A percentile compares a stretch with the other conserved stretches of the same genome.
Evolutionary conservation across 2,329 filamentous ascomycete genomes (phyloP).

Genomic region (Cercospora brassicicola): DNA sequence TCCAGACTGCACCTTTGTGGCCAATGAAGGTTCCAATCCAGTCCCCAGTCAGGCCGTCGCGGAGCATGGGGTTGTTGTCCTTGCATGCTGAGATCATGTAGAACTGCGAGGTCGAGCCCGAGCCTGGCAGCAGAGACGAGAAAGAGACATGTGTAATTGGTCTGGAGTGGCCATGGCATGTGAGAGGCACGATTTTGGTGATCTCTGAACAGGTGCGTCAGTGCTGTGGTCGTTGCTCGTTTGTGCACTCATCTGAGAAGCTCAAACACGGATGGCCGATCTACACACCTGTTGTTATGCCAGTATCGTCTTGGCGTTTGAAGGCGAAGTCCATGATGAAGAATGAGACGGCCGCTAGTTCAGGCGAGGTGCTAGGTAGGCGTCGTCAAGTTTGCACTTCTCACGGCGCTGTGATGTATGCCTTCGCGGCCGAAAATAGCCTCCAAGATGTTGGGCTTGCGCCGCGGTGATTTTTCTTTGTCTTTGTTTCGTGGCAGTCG

Average conservation of each 20-base stretch:
- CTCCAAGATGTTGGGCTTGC: background rate
- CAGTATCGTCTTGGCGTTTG: slow-evolving; percentile 38
- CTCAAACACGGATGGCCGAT: too few species aligned
- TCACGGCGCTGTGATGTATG: background rate
- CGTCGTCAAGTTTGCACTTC: background rate
- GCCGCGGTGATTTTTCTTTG: slow-evolving; percentile 3
- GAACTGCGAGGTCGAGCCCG: slow-evolving; percentile 52
- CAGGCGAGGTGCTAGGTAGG: background rate
- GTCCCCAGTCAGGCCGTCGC: slow-evolving; percentile 91
- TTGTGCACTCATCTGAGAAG: too few species aligned
- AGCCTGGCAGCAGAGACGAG: slow-evolving; percentile 64
- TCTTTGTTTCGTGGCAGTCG: slow-evolving; percentile 9
- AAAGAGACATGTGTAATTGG: slow-evolving; percentile 91
- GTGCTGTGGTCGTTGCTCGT: too few species aligned
- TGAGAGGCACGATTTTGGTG: slow-evolving; percentile 75
- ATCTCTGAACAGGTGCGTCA: slow-evolving; percentile 31
- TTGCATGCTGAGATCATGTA: slow-evolving; percentile 78
- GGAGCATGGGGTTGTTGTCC: slow-evolving; percentile 98
- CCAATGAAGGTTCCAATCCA: slow-evolving; percentile 98
- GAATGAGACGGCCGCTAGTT: background rate
- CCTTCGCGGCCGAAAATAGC: background rate
- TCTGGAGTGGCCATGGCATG: slow-evolving; percentile 90
- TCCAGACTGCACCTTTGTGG: slow-evolving; percentile 98
- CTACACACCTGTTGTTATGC: slow-evolving; percentile 31
- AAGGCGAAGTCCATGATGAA: slow-evolving; percentile 39